Conservation (phyloP, 2,329 filamentous ascomycete genomes). For the Fusarium decemcellulare region DNA sequence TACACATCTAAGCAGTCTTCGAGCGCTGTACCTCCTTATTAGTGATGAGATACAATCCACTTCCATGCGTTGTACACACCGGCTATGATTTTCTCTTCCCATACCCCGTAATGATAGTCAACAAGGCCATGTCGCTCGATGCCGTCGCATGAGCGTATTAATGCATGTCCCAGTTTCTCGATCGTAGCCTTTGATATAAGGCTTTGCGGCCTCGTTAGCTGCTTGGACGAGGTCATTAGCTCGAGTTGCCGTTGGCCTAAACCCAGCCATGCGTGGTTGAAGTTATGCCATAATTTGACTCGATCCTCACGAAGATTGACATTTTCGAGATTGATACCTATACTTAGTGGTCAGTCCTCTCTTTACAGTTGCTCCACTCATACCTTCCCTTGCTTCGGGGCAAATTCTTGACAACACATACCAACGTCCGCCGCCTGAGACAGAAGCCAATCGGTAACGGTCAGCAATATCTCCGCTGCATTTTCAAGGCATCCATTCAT, state of each 20-base stretch:
- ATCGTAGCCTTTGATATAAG: conserved; percentile 79
- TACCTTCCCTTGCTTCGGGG: neutral
- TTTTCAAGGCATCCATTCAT: conserved; percentile 65
- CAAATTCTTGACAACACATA: conserved; percentile 52
- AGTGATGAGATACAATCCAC: conserved; percentile 14
- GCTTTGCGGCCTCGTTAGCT: conserved; percentile 70
- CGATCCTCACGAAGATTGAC: conserved; percentile 81
- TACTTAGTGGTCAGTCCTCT: conserved; percentile 33
- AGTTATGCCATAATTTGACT: conserved; percentile 91
- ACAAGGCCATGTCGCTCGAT: conserved; percentile 94
- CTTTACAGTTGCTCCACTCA: neutral
- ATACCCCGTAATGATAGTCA: conserved; percentile 97
- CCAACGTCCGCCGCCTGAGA: conserved; percentile 69
- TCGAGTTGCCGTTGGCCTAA: conserved; percentile 89
- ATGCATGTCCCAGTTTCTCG: conserved; percentile 84
- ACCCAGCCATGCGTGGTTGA: conserved; percentile 92
- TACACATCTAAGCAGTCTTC: conserved; percentile 62
- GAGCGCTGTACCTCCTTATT: conserved; percentile 48
- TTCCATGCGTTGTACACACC: conserved; percentile 69
- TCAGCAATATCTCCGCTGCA: conserved; percentile 67
- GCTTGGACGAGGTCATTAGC: conserved; percentile 73
- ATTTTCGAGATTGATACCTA: conserved; percentile 89
- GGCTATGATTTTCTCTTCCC: conserved; percentile 91
- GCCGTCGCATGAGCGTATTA: conserved; percentile 86
- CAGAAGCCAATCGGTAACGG: conserved; percentile 69